These are phyloP conservation scores for Colletotrichum sp. DNA, from an alignment of 2,329 filamentous ascomycete species.

Conservation along the genomic window DNA sequence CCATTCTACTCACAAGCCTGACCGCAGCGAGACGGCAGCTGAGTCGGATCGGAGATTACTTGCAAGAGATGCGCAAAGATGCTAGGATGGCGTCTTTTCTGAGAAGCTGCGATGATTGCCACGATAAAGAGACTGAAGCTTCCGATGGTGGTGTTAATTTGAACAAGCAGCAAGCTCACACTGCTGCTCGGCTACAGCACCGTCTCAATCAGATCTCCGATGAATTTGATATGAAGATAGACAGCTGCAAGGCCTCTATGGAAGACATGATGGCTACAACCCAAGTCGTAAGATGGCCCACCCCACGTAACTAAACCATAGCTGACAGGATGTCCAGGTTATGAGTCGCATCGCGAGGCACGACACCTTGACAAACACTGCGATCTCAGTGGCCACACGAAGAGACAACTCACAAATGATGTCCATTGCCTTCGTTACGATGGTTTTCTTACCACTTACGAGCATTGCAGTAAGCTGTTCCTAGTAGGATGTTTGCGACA, in stretches of 20 bases:
- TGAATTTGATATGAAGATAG: neutral
- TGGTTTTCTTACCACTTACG: neutral
- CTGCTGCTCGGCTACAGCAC: neutral
- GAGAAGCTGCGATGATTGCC: neutral
- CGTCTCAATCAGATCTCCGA: neutral
- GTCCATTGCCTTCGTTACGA: neutral
- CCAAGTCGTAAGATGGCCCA: neutral
- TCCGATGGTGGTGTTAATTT: fast-evolving
- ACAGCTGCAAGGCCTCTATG: neutral
- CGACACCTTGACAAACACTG: neutral
- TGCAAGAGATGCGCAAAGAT: neutral
- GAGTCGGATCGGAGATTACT: neutral
- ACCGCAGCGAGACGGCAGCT: neutral
- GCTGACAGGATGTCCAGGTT: neutral
- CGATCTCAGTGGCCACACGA: neutral
- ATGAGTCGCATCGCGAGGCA: neutral
- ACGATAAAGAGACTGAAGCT: neutral
- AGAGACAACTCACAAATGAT: neutral
- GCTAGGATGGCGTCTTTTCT: neutral
- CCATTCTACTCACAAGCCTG: neutral
- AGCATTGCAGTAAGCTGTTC: neutral
- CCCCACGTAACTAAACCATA: neutral
- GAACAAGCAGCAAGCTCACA: neutral
- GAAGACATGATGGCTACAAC: neutral
- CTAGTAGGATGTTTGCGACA: fast-evolving